Base-by-base conservation (phyloP, 768 basidiomycete species). In the Russula virescens region DNA sequence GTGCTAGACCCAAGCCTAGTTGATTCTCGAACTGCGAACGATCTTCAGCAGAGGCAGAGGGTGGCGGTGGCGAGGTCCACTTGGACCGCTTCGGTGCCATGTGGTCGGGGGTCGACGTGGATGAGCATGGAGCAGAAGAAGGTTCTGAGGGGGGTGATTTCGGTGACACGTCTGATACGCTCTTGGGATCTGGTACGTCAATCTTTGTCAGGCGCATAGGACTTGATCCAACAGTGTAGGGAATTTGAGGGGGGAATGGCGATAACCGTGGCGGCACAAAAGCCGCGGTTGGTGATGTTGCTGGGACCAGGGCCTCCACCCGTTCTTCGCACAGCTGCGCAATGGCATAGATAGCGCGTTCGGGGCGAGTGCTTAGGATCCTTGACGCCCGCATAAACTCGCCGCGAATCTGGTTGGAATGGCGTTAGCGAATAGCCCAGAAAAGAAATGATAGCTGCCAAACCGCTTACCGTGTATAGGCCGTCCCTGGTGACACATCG, bases 361-460 rank as follows among this genome's bases (percentile, higher is more conserved):
- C 89, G 1, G 91, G 92, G 34, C 88, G 87, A 65, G 80, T 77
- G 13, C 86, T 80, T 38, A 99, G 78, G 60, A 98, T 91, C 59
- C 94, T 82, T 25, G 88, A 86, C 5, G 95, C 96, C 40, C 96
- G 88, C 92, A 96, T 96, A 73, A 99, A 96, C 76, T 98, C 96
- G 10, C 96, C 95, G 16, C 96, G 94, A 70, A 99, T 94, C 95
- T 98, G 31, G 68, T 34, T 48, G 61, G 55, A 40, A 35, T 42
- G 66, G 67, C 55, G 25, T 61, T n/a, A 65, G 50, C 19, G 53
- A 40, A 23, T 19, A 26, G 5, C 7, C 40, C 4, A 2, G 13
- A 57, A 8, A 48, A 28, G 50, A 50, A 57, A 28, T 38, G 55
- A 45, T 40, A 28, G 48, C 48, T 35, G 52, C 40, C 42, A 38